Conservation (phyloP, 164 flowering plant species). For the Platanus orientalis region DNA sequence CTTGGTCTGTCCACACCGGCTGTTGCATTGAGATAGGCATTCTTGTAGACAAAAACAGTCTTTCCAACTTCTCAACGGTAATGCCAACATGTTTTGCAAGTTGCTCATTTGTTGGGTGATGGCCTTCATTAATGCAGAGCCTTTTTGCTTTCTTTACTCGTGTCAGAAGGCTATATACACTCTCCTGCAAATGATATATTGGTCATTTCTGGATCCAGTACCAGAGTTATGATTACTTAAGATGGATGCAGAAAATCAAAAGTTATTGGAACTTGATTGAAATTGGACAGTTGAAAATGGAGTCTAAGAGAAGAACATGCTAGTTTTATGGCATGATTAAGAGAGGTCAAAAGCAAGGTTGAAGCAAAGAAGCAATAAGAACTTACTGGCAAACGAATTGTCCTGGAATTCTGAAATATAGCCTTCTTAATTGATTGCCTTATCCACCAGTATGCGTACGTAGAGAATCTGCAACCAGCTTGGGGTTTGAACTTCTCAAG, state of each 20-base stretch:
- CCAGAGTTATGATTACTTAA: not conserved
- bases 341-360: not conserved
- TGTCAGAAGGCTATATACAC: conserved; percentile 43
- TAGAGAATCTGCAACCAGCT: conserved; percentile 76
- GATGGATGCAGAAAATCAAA: not conserved
- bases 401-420: conserved; percentile 68
- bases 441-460: conserved; percentile 97
- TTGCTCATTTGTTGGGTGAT: conserved; percentile 63
- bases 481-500: conserved; percentile 85
- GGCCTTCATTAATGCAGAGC: conserved; percentile 46
- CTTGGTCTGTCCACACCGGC: conserved; percentile 65
- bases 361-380: conserved; percentile 4
- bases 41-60: conserved; percentile 37
- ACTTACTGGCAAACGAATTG: conserved; percentile 81
- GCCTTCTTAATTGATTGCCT: conserved; percentile 70
- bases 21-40: conserved; percentile 69
- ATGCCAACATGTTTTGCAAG: conserved; percentile 68
- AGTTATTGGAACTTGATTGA: not conserved
- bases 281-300: not conserved
- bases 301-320: not conserved
- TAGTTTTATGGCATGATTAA: not conserved
- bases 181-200: conserved; percentile 50
- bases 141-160: conserved; percentile 58
- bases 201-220: not conserved
- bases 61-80: conserved; percentile 53